Percentiles rank a stretch among this genome's conserved stretches.
Evolutionary conservation across 2,329 filamentous ascomycete genomes (phyloP).

Genomic region (Verticillium dahliae): DNA sequence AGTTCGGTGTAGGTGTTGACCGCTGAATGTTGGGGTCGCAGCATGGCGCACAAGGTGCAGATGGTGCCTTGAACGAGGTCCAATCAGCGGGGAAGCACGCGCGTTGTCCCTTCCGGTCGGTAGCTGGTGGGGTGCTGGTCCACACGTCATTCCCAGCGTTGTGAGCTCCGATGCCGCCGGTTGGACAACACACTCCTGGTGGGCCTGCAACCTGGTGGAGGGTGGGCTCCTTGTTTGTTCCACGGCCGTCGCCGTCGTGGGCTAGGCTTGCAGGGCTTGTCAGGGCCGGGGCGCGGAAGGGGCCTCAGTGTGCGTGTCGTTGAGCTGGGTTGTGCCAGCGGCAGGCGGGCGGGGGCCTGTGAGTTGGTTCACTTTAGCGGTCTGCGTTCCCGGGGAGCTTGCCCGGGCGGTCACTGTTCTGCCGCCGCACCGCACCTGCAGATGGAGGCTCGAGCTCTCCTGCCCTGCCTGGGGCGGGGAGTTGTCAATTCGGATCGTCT

Average conservation of each 20-base stretch:
- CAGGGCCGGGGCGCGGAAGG: background rate
- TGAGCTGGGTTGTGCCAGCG: background rate
- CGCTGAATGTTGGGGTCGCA: background rate
- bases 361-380: background rate
- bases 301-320: background rate
- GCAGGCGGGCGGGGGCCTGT: background rate
- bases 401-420: background rate
- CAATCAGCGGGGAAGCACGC: conserved; percentile 2
- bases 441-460: no score
- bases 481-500: background rate
- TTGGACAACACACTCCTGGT: background rate
- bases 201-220: background rate
- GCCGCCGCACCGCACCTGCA: background rate
- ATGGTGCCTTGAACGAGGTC: conserved; percentile 1
- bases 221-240: background rate
- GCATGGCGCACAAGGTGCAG: conserved; percentile 1
- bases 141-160: background rate
- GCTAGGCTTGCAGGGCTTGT: background rate
- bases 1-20: background rate
- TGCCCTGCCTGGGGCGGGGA: no score
- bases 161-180: background rate
- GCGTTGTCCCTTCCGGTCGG: background rate
- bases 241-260: background rate
- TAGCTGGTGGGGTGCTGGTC: background rate
- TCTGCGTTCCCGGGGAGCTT: background rate